Percentiles rank a stretch among this genome's conserved stretches.
Evolutionary conservation across 768 basidiomycete species (phyloP).

Genomic region (Boletus rubescentipes): DNA sequence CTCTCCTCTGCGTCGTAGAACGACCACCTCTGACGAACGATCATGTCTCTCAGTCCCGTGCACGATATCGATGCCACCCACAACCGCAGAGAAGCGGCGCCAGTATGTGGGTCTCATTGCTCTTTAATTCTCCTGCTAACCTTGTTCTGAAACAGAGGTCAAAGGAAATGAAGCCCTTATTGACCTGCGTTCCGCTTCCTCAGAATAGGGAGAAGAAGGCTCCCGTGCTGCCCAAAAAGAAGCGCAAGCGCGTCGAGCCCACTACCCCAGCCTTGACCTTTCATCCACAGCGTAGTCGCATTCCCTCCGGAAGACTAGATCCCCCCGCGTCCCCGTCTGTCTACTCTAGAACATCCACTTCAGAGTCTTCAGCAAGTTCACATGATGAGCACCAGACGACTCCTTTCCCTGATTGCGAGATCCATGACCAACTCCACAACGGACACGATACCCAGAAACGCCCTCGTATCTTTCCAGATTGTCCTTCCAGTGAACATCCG

Average conservation of each 20-base stretch:
- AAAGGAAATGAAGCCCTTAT: constrained; percentile 20
- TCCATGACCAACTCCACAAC: constrained; percentile 3
- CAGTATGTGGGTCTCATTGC: constrained; percentile 20
- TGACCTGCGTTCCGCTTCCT: constrained; percentile 24
- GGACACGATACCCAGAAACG: constrained; percentile 17
- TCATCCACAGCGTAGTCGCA: constrained; percentile 13
- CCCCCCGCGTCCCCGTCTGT: constrained; percentile 2
- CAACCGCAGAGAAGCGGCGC: constrained; percentile 20
- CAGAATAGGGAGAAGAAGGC: constrained; percentile 26
- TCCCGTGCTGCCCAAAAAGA: constrained; percentile 12
- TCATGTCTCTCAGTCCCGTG: constrained; percentile 10
- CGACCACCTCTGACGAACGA: constrained; percentile 8
- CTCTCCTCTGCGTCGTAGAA: constrained; percentile 12
- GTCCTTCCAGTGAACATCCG: constrained; percentile 3
- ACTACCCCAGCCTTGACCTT: constrained; percentile 21
- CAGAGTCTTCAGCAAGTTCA: constrained; percentile 8
- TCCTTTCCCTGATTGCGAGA: constrained; percentile 9
- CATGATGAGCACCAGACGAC: constrained; percentile 11
- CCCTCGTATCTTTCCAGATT: constrained; percentile 13
- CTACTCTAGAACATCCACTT: constrained; percentile 9
- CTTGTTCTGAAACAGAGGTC: constrained; percentile 18
- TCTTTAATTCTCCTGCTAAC: constrained; percentile 13
- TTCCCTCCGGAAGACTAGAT: constrained; percentile 28
- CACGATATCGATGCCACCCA: constrained; percentile 9
- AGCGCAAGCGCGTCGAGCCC: constrained; percentile 24